phyloP scores from a whole-genome alignment of 75 land plant genomes.

The Sequoia sempervirens region DNA sequence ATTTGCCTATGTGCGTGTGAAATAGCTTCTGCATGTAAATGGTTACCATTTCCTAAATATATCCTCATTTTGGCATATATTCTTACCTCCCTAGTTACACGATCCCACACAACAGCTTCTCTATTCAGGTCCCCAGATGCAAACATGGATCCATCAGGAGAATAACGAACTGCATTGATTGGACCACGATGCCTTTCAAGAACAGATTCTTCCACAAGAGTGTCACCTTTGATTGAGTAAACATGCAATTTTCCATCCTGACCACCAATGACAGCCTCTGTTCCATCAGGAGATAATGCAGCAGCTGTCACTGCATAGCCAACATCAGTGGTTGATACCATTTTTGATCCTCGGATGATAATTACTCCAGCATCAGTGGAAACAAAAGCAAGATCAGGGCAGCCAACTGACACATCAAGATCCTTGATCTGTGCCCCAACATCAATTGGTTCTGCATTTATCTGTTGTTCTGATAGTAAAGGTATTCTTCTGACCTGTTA shows the following conservation, averaged over 20 bases:
- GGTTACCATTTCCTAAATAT: not conserved
- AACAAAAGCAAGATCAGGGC: conserved; percentile 60
- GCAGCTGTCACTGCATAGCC: conserved; percentile 72
- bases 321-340: conserved; percentile 54
- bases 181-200: conserved; percentile 94
- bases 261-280: conserved; percentile 82
- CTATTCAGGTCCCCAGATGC: conserved; percentile 89
- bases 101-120: conserved; percentile 97
- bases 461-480: conserved; percentile 53
- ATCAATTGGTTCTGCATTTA: conserved; percentile 56
- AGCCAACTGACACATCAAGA: conserved; percentile 42
- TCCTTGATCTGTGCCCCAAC: conserved; percentile 71
- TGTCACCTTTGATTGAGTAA: conserved; percentile 59
- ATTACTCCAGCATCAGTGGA: conserved; percentile 73
- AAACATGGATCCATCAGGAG: conserved; percentile 94
- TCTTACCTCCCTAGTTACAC: conserved; percentile 73
- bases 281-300: conserved; percentile 84
- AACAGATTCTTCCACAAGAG: conserved; percentile 58
- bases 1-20: too few relatives aligned
- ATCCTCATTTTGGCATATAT: not conserved
- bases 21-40: not conserved
- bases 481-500: conserved; percentile 61
- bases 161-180: conserved; percentile 70
- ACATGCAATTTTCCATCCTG: conserved; percentile 87
- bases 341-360: conserved; percentile 48